Conservation (phyloP, 495 filamentous ascomycete genomes). For the Acidomyces sp. region DNA sequence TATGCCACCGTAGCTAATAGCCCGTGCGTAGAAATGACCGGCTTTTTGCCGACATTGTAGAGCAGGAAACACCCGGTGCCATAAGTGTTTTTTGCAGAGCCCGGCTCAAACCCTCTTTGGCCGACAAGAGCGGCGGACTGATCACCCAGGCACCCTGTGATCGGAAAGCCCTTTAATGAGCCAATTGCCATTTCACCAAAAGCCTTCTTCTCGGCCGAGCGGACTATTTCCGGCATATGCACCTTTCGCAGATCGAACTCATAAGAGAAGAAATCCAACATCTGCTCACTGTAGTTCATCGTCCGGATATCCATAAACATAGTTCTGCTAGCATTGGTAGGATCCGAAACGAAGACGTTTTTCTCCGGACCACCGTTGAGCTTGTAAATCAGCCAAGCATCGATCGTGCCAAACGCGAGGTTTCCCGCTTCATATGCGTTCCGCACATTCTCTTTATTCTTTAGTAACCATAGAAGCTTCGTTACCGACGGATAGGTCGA, state of each 20-base stretch:
- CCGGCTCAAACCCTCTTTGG: conserved; percentile 77
- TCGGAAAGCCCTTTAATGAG: conserved; percentile 58
- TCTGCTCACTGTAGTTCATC: conserved; percentile 67
- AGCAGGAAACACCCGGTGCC: conserved; percentile 92
- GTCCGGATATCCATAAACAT: conserved; percentile 95
- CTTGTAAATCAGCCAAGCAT: conserved; percentile 83
- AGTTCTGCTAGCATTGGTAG: conserved; percentile 83
- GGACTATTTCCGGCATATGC: conserved; percentile 70
- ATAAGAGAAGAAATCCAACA: conserved; percentile 61
- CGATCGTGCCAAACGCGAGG: conserved; percentile 84
- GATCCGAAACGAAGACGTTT: conserved; percentile 68
- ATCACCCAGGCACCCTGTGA: conserved; percentile 81
- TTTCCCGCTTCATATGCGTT: conserved; percentile 68
- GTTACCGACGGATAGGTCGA: conserved; percentile 90
- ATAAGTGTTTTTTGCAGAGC: conserved; percentile 90
- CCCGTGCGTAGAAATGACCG: conserved; percentile 81
- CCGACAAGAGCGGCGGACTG: conserved; percentile 88
- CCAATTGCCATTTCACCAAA: conserved; percentile 60
- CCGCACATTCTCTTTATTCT: conserved; percentile 56
- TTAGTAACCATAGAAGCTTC: conserved; percentile 76
- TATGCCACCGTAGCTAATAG: conserved; percentile 80
- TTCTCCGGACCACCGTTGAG: conserved; percentile 71
- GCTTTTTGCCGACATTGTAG: conserved; percentile 83
- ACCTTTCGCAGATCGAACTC: conserved; percentile 63
- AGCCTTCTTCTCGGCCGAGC: conserved; percentile 62